These are phyloP conservation scores for Populus alba DNA, from an alignment of 345 rosid species.

Conservation along the genomic window DNA sequence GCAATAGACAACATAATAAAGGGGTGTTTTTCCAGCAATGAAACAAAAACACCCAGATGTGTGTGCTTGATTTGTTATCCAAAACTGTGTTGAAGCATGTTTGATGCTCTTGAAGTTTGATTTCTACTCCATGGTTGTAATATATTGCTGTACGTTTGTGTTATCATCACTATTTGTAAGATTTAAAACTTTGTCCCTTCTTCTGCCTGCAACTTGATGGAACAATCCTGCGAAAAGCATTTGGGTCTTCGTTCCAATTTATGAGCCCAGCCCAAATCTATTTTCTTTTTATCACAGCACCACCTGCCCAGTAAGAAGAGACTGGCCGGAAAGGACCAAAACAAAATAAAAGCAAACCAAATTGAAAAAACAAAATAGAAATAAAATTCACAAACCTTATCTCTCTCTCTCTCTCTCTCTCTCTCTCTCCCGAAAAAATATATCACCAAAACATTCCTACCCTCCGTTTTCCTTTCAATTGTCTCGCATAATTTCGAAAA, in stretches of 20 bases:
- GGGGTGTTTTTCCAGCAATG: not conserved
- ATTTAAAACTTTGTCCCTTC: not conserved
- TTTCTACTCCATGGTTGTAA: not conserved
- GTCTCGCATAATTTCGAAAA: not conserved
- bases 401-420: not conserved
- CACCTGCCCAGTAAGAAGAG: not conserved
- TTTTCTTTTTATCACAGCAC: too few relatives aligned
- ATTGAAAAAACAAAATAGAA: not conserved
- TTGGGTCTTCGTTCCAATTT: too few relatives aligned
- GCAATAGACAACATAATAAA: not conserved
- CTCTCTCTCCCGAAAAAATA: not conserved
- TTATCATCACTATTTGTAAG: not conserved
- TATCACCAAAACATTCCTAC: not conserved
- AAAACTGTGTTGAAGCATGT: conserved; percentile 3
- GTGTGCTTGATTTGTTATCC: conserved; percentile 7
- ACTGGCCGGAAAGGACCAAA: not conserved
- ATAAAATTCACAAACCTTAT: not conserved
- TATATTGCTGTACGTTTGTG: conserved; percentile 1
- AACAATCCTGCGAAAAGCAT: not conserved
- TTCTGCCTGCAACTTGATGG: not conserved
- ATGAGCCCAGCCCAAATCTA: too few relatives aligned
- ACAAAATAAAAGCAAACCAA: not conserved
- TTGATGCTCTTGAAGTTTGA: conserved; percentile 1
- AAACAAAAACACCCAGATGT: not conserved
- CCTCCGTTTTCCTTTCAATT: not conserved